Conservation (phyloP, 2,329 filamentous ascomycete genomes). For the Penicillium aurantiogriseum region DNA sequence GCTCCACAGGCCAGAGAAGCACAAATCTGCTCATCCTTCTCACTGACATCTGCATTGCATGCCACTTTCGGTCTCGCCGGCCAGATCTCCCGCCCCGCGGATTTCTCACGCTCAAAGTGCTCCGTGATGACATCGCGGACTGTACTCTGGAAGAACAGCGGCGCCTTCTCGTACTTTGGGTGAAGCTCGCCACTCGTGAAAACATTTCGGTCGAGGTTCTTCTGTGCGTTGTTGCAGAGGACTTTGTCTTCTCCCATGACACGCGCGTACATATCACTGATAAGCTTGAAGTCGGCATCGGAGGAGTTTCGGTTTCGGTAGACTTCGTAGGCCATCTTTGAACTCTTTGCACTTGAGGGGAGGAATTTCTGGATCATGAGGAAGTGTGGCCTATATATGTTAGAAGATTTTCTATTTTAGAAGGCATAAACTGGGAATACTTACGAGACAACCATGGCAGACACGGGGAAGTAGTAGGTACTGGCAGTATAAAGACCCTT, state of each 20-base stretch:
- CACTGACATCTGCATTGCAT: constrained; percentile 18
- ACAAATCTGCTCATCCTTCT: constrained; percentile 28
- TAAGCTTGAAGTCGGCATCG: constrained; percentile 58
- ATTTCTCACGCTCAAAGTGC: constrained; percentile 50
- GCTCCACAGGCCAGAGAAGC: constrained; percentile 22
- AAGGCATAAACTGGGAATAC: constrained; percentile 6
- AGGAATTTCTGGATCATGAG: constrained; percentile 65
- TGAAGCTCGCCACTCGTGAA: constrained; percentile 65
- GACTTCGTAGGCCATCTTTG: constrained; percentile 62
- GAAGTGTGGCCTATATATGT: constrained; percentile 53
- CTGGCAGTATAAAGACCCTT: constrained; percentile 44
- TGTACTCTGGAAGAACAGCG: constrained; percentile 56
- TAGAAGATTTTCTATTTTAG: constrained; percentile 22
- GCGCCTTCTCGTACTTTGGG: constrained; percentile 59
- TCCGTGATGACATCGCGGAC: constrained; percentile 51
- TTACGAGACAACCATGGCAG: constrained; percentile 34
- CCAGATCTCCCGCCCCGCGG: constrained; percentile 51
- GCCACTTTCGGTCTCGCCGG: constrained; percentile 43
- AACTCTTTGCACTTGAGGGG: constrained; percentile 52
- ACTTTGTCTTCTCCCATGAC: constrained; percentile 65
- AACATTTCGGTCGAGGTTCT: constrained; percentile 60
- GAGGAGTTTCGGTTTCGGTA: constrained; percentile 60
- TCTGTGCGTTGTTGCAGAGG: constrained; percentile 59
- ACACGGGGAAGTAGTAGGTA: constrained; percentile 35
- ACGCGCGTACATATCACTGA: constrained; percentile 61